Evolutionary conservation across 768 basidiomycete species (phyloP), one percentile per base, ranked within the genome.

Genomic region (Pleurotus citrinopileatus): DNA sequence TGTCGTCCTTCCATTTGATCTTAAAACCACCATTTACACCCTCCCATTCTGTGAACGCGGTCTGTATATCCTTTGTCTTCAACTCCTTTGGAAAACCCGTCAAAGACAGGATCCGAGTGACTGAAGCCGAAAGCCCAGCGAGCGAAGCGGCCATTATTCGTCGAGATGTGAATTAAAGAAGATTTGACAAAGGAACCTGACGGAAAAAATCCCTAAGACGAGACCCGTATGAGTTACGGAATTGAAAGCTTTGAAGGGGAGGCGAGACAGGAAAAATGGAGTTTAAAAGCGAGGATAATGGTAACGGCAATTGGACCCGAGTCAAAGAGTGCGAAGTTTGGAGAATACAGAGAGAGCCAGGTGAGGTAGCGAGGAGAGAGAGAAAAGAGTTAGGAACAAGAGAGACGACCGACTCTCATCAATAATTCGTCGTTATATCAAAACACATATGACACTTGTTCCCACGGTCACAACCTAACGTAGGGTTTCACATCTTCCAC

Each of bases 1-100:
- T 94, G 71, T 99, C 97, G 70, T 99, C 95, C 62, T 84, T 82
- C 97, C 97, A 99, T 69, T 99, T 99, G 68, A 99, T 95, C 80
- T 95, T 94, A 77, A 96, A 97, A 20, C 97, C 97, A 25, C 96
- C 97, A 54, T 77, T 83, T 50, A 86, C 75, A 56, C 73, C 79
- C 63, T 97, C 94, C 81, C 89, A 98, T 42, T 94, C 93, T 46
- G 86, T 76, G 69, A 98, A 97, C 42, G 93, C 89, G 38, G 78
- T 66, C 66, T 98, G 94, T 45, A 99, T 91, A 71, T 99, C 97
- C 69, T 93, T 88, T 48, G 97, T 99, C 77, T 98, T 99, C 64
- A 99, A 83, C 74, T 94, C 89, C 67, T 94, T 89, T 8, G 91
- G 82, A 67, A 99, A 99, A 61, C 94, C 91, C n/a, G 85, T 84